Evolutionary conservation across 2,329 filamentous ascomycete species (phyloP).

Genomic region (Paraphoma sp.): DNA sequence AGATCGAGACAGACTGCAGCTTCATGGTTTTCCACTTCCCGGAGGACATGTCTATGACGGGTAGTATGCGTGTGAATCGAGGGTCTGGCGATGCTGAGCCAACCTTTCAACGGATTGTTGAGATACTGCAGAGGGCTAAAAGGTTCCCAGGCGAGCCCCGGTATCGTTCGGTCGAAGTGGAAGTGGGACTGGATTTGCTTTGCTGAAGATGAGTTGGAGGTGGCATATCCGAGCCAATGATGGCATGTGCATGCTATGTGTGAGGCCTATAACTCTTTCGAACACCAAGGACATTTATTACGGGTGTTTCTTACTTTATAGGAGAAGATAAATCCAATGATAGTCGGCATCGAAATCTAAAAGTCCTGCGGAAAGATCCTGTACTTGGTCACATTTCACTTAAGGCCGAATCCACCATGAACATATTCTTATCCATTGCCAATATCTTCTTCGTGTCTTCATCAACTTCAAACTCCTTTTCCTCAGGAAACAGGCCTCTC

Average conservation of each 20-base stretch:
- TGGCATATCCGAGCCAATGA: too few species aligned
- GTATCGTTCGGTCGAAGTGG: slow-evolving; percentile 14
- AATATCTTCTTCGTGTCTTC: slow-evolving; percentile 39
- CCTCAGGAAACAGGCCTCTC: slow-evolving; percentile 53
- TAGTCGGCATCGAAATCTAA: too few species aligned
- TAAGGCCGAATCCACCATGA: not conserved
- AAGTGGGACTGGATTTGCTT: slow-evolving; percentile 3
- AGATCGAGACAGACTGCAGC: slow-evolving; percentile 7
- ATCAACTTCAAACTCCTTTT: slow-evolving; percentile 53
- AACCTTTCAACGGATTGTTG: slow-evolving; percentile 5
- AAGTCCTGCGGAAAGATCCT: too few species aligned
- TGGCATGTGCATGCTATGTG: too few species aligned
- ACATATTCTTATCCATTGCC: slow-evolving; percentile 3
- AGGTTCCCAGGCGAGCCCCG: slow-evolving; percentile 9
- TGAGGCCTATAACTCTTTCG: too few species aligned
- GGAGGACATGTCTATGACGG: slow-evolving; percentile 17
- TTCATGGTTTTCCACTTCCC: slow-evolving; percentile 19
- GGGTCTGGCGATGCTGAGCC: slow-evolving; percentile 1
- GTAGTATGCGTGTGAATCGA: slow-evolving; percentile 9
- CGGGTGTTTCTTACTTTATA: not conserved
- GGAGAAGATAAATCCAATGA: not conserved
- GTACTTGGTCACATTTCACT: not conserved
- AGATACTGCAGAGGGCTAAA: slow-evolving; percentile 11
- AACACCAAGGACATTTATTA: not conserved
- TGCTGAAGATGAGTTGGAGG: too few species aligned